Base-by-base conservation (phyloP, 2,329 filamentous ascomycete genomes). In the Aspergillus pseudonomiae region DNA sequence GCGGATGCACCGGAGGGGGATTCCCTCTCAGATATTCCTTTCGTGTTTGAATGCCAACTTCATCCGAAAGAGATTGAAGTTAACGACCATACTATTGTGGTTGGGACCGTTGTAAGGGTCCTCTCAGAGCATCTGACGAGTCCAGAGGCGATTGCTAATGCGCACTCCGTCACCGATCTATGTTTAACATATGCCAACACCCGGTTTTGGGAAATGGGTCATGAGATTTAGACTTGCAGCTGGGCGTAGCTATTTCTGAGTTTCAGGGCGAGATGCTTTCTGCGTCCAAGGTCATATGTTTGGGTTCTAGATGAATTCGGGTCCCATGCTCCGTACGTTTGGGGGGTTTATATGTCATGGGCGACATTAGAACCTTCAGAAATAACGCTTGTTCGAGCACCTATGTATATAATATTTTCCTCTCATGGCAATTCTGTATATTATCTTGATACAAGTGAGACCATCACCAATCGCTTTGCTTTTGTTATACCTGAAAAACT, bases 121-220 rank as follows among this genome's bases (percentile, higher is more conserved):
- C 65, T 78, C 19, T 63, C 69, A 16, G 61, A 65, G 14, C 46
- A 62, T 16, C 26, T 46, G 26, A 43, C 62, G 24, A 48, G 52
- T 24, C 39, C 32, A 32, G 54, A 56, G 19, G 28, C 58, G 19
- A 41, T 55, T 16, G 53, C 53, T 14, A 24, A 62, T 2, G 61
- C 34, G 6, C 41, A 57, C 39, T 56, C 64, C 16, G 60, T 62
- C 6, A 48, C 57, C 21, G 67, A 65, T 60, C 62, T 81, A 39
- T 80, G 78, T 65, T 66, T 81, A 66, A 76, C 78, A 5, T 81
- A 81, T 70, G 79, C 77, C 11, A 76, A 81, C 65, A 80, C 78
- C 21, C 70, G 73, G 24, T 81, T 81, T 61, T 80, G 78, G 78
- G 75, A 74, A 60, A 79, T 80, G 73, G 78, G 78, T 0, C 67